Conservation (phyloP, 441 rosid genomes). For the Adansonia gregorii region DNA sequence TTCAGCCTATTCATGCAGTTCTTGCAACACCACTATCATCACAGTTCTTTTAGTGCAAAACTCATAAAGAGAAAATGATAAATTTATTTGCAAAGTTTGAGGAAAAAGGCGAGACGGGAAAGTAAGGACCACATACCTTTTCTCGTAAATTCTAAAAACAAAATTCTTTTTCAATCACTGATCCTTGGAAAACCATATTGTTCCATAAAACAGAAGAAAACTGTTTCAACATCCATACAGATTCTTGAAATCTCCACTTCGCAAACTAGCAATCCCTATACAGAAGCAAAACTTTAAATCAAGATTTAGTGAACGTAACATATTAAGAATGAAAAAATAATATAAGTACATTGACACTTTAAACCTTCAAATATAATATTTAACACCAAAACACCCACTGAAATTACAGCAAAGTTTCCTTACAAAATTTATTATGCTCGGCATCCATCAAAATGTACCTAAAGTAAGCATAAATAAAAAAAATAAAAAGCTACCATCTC, state of each 20-base stretch:
- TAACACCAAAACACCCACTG: neutral
- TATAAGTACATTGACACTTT: neutral
- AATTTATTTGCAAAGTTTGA: slow-evolving; percentile 18
- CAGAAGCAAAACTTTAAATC: slow-evolving; percentile 20
- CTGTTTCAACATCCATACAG: slow-evolving; percentile 13
- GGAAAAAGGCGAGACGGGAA: neutral
- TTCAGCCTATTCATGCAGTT: neutral
- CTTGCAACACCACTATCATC: neutral
- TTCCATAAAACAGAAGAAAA: slow-evolving; percentile 24
- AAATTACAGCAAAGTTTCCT: slow-evolving; percentile 5
- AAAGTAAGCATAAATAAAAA: neutral
- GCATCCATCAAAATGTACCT: neutral
- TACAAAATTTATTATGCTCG: neutral
- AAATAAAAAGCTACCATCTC: neutral
- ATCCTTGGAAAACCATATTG: slow-evolving; percentile 29
- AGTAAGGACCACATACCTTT: slow-evolving; percentile 32
- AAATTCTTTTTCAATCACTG: slow-evolving; percentile 27
- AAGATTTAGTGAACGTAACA: slow-evolving; percentile 16
- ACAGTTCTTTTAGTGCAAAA: neutral
- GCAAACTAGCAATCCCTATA: slow-evolving; percentile 27
- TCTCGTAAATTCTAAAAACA: slow-evolving; percentile 25
- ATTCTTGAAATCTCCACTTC: slow-evolving; percentile 24
- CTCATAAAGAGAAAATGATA: neutral
- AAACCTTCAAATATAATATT: slow-evolving; percentile 10
- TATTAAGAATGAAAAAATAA: neutral